Conservation (phyloP, 495 filamentous ascomycete species). For the Evansstolkia leycettana region DNA sequence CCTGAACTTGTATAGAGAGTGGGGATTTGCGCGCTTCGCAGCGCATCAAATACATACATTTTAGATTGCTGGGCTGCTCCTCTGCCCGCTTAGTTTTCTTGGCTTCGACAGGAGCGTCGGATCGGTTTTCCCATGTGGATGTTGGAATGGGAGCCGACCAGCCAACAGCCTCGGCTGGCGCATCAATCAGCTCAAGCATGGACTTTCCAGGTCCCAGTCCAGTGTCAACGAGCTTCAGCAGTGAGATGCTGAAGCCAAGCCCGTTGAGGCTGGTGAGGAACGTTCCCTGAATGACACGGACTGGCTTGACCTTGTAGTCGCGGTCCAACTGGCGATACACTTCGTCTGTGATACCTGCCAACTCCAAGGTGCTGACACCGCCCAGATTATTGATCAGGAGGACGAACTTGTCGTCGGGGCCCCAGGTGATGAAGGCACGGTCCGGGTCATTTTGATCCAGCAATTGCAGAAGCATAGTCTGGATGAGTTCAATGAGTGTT, state of each 20-base stretch:
- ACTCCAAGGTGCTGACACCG: slow-evolving; percentile 77
- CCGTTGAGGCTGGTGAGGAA: slow-evolving; percentile 84
- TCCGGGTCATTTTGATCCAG: slow-evolving; percentile 71
- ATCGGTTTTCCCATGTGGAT: slow-evolving; percentile 40
- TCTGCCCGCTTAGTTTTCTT: slow-evolving; percentile 44
- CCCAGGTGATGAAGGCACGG: slow-evolving; percentile 62
- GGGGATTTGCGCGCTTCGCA: not conserved
- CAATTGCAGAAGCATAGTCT: slow-evolving; percentile 69
- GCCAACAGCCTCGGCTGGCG: slow-evolving; percentile 70
- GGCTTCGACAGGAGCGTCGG: slow-evolving; percentile 23
- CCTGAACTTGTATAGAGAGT: not conserved
- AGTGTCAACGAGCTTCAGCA: slow-evolving; percentile 72
- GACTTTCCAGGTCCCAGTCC: slow-evolving; percentile 62
- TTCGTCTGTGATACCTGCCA: slow-evolving; percentile 82
- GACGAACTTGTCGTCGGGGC: slow-evolving; percentile 49
- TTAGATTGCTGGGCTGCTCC: slow-evolving; percentile 57
- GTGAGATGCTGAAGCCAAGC: slow-evolving; percentile 77
- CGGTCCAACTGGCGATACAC: slow-evolving; percentile 64
- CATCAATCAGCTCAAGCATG: slow-evolving; percentile 81
- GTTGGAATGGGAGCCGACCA: slow-evolving; percentile 63
- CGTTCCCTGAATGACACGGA: slow-evolving; percentile 45
- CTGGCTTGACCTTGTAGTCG: slow-evolving; percentile 59
- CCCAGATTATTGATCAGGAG: slow-evolving; percentile 89
- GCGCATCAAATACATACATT: slow-evolving; percentile 25
- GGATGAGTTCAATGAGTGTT: slow-evolving; percentile 57